These are phyloP conservation scores for Paecilomyces niveus DNA, from an alignment of 2,329 filamentous ascomycete species.

Conservation along the genomic window DNA sequence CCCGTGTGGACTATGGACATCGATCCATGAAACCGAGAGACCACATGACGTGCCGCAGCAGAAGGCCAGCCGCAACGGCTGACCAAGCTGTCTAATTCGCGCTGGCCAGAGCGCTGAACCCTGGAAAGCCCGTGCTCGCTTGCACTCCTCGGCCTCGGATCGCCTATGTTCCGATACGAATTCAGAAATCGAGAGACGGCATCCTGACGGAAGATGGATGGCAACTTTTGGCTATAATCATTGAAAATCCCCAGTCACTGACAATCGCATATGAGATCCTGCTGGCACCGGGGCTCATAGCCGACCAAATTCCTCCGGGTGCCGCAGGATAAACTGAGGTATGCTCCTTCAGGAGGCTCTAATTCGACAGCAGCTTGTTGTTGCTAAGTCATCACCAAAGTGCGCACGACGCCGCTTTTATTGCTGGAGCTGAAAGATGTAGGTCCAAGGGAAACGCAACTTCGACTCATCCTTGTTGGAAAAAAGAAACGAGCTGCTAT, in stretches of 20 bases:
- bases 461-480: neutral
- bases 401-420: neutral
- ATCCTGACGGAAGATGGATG: neutral
- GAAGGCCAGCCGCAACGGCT: neutral
- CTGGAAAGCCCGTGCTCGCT: neutral
- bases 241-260: neutral
- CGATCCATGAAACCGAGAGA: neutral
- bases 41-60: neutral
- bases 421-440: neutral
- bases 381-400: neutral
- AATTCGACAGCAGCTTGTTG: neutral
- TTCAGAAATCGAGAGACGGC: neutral
- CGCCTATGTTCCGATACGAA: neutral
- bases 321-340: neutral
- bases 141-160: neutral
- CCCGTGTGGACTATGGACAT: neutral
- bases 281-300: neutral
- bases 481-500: neutral
- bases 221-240: neutral
- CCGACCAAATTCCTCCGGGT: neutral
- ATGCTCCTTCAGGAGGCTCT: neutral
- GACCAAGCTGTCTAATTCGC: neutral
- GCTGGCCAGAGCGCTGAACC: neutral
- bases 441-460: neutral
- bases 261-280: neutral